A percentile compares a stretch with the other conserved stretches of the same genome.
These are phyloP conservation scores for Aspergillus novoparasiticus DNA, from an alignment of 2,329 filamentous ascomycete species.

Conservation along the genomic window DNA sequence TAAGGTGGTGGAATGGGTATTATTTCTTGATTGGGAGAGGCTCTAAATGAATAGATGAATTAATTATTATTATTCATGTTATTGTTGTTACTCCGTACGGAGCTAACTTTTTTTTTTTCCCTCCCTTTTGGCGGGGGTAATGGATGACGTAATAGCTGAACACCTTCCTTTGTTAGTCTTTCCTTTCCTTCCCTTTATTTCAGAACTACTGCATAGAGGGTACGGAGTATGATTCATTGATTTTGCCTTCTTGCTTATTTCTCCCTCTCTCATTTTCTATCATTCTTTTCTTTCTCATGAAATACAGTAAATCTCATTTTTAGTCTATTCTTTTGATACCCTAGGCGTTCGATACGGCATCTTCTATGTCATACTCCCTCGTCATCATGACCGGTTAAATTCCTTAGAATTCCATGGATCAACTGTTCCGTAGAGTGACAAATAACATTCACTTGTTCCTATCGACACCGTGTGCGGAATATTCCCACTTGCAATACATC, in stretches of 20 bases:
- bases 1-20: neutral
- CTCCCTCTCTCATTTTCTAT: neutral
- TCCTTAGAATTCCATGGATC: neutral
- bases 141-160: constrained; percentile 12
- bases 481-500: constrained; percentile 1
- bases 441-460: neutral
- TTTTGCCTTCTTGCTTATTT: neutral
- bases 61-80: too few species aligned
- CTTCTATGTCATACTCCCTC: neutral
- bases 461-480: neutral
- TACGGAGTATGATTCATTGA: neutral
- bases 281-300: neutral
- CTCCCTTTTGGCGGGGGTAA: constrained; percentile 5
- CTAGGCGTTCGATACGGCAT: neutral
- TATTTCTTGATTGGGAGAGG: neutral
- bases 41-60: neutral
- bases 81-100: too few species aligned
- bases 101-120: neutral
- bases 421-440: neutral
- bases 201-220: neutral
- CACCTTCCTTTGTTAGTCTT: neutral
- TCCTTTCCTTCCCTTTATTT: neutral
- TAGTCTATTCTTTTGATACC: neutral
- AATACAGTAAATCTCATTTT: neutral
- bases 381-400: neutral